Conservation (phyloP, 176 grass and related monocot species). For the Carex kokanica region DNA sequence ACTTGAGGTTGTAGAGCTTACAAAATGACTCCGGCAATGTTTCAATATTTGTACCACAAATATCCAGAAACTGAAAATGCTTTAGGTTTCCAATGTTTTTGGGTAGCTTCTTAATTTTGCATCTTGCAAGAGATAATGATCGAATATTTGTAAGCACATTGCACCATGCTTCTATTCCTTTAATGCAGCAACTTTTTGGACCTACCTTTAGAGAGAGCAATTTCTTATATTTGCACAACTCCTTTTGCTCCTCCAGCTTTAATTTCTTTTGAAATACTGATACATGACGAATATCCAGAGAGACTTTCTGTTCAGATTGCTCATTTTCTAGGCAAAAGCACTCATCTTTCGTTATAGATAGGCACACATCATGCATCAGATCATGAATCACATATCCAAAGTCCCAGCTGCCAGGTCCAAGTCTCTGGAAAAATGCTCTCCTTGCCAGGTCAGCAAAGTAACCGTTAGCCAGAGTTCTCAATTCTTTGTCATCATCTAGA, state of each 20-base stretch:
- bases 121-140: not conserved
- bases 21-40: constrained; percentile 20
- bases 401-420: no score
- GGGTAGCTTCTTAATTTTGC: not conserved
- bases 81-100: constrained; percentile 11
- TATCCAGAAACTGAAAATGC: constrained; percentile 15
- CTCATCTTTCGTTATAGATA: no score
- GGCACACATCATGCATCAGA: no score
- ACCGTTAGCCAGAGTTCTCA: not conserved
- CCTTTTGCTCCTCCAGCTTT: not conserved
- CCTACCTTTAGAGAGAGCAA: not conserved
- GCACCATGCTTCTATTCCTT: not conserved
- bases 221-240: not conserved
- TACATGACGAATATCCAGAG: not conserved
- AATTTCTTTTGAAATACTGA: not conserved
- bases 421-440: not conserved
- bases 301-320: not conserved
- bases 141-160: not conserved
- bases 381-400: no score
- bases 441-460: constrained; percentile 2
- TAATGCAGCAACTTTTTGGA: not conserved
- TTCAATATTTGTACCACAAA: constrained; percentile 5
- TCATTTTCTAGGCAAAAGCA: constrained; percentile 5
- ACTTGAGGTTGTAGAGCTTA: constrained; percentile 11
- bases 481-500: not conserved